Evolutionary conservation across 306 rosid species (phyloP).

Genomic region (Lathyrus oleraceus): DNA sequence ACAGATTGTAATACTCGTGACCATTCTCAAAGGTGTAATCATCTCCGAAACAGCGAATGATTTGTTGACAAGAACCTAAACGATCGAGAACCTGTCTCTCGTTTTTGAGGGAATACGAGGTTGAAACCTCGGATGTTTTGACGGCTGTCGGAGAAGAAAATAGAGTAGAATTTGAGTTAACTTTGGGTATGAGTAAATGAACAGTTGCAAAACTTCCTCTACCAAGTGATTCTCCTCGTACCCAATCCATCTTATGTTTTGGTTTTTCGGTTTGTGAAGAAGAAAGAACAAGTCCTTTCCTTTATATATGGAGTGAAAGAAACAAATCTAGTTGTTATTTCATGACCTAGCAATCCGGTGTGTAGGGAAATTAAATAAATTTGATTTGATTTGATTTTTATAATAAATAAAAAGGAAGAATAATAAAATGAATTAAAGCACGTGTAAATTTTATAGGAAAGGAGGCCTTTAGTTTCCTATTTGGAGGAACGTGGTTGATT

Average conservation of each 20-base stretch:
- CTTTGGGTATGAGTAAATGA: slow-evolving; percentile 44
- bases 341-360: slow-evolving; percentile 16
- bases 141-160: slow-evolving; percentile 57
- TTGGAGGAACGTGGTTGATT: slow-evolving; percentile 48
- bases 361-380: neutral
- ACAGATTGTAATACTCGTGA: slow-evolving; percentile 48
- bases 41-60: slow-evolving; percentile 62
- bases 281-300: neutral
- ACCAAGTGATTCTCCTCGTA: slow-evolving; percentile 73
- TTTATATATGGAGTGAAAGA: slow-evolving; percentile 24
- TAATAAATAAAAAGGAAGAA: neutral
- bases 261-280: slow-evolving; percentile 9
- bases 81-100: slow-evolving; percentile 62
- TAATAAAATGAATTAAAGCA: slow-evolving; percentile 60
- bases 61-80: slow-evolving; percentile 53
- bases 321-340: slow-evolving; percentile 29
- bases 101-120: slow-evolving; percentile 55
- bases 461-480: slow-evolving; percentile 36
- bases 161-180: neutral
- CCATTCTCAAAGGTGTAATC: slow-evolving; percentile 58
- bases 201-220: slow-evolving; percentile 81
- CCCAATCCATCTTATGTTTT: slow-evolving; percentile 63
- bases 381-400: neutral
- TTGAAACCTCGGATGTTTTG: slow-evolving; percentile 48
- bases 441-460: slow-evolving; percentile 57